These are phyloP conservation scores for Nyssa sinensis DNA, from an alignment of 148 eudicot genomes.

Conservation along the genomic window DNA sequence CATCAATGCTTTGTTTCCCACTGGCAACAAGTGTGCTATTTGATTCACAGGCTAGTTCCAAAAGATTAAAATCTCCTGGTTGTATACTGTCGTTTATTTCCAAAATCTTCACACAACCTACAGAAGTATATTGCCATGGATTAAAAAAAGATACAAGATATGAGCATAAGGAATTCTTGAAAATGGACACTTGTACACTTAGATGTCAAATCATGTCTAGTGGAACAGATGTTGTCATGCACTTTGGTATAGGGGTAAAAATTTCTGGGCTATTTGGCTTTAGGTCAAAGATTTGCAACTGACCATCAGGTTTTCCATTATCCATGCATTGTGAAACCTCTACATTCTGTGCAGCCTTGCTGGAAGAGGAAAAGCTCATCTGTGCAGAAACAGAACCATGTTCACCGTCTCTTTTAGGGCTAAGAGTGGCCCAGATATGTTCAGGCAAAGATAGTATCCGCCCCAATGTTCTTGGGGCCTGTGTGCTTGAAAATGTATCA, in stretches of 20 bases:
- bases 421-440: constrained; percentile 7
- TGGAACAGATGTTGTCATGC: no score
- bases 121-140: neutral
- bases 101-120: constrained; percentile 13
- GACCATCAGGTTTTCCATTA: no score
- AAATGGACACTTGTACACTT: no score
- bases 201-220: no score
- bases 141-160: neutral
- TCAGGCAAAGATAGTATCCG: constrained; percentile 25
- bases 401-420: constrained; percentile 15
- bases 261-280: neutral
- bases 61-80: neutral
- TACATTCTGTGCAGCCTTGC: no score
- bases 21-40: neutral
- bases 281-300: neutral
- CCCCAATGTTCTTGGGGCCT: constrained; percentile 25
- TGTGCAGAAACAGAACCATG: no score
- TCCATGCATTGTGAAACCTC: no score
- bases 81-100: neutral
- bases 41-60: constrained; percentile 9
- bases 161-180: no score
- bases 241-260: neutral
- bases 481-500: constrained; percentile 7
- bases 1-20: constrained; percentile 11
- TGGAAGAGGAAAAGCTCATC: no score